Base-by-base conservation (phyloP, 768 basidiomycete species). In the Mycena kentingensis region DNA sequence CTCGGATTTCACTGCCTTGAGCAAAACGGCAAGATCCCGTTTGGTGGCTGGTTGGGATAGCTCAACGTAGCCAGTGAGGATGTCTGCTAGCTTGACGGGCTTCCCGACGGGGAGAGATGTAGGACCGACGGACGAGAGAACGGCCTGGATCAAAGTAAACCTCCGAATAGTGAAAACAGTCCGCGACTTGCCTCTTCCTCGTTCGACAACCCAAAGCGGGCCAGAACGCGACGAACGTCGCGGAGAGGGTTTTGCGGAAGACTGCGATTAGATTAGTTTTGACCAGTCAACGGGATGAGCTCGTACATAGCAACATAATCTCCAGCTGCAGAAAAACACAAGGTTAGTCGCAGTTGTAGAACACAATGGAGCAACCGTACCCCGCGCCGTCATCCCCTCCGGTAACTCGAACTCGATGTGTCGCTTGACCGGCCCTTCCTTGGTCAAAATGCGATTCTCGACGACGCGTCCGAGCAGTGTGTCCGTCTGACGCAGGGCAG, bases 241-340 rank as follows among this genome's bases (percentile, higher is more conserved):
- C 67, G 63, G 12, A 57, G 29, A 3, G 76, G 77, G 54, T 78
- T 78, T 12, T 68, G 67, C 0, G 76, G 77, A 11, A 78, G 55
- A 26, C 74, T 75, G 43, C 21, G 13, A n/a, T 41, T 12, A 13
- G 26, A 29, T 31, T 13, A 13, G 27, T 37, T 12, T 7, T 21
- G 7, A 16, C 5, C 7, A 35, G 12, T 12, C 26, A 3, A 18
- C 5, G 26, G 5, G 5, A 16, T 2, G 22, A 35, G n/a, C 3
- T 63, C 72, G 51, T 37, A 73, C 70, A 80, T 70, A 2, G 74
- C 70, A 8, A 80, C 64, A 61, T 80, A 80, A 55, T 80, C 79
- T 10, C 79, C 79, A 10, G 76, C 67, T 59, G 27, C 1, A 25
- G 22, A 3, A 6, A n/a, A n/a, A 10, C 1, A 15, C 15, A n/a